Percentiles rank a stretch among this genome's conserved stretches.
phyloP scores from a whole-genome alignment of 257 asterid species.

The Ilex asprella region DNA sequence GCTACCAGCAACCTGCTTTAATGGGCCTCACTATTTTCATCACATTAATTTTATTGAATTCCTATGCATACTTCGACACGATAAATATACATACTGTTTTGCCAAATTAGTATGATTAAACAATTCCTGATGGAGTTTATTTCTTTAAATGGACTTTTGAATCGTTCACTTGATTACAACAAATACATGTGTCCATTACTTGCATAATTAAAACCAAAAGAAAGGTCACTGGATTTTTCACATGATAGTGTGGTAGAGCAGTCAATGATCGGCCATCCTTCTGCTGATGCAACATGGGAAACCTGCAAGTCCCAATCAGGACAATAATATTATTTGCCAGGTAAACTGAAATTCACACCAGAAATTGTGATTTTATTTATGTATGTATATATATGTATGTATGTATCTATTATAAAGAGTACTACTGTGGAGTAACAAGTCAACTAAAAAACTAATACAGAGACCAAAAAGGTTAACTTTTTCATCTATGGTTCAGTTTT shows the following conservation, averaged over 20 bases:
- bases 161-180: neutral
- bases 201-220: neutral
- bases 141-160: neutral
- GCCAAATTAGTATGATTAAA: too few species aligned
- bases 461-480: neutral
- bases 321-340: neutral
- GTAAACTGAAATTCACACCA: neutral
- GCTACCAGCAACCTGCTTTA: too few species aligned
- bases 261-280: slow-evolving; percentile 70
- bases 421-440: neutral
- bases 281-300: slow-evolving; percentile 58
- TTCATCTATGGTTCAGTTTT: neutral
- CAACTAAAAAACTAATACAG: neutral
- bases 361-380: neutral
- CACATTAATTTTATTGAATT: neutral
- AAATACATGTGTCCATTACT: neutral
- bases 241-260: slow-evolving; percentile 53
- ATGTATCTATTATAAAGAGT: neutral
- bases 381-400: neutral
- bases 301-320: slow-evolving; percentile 38
- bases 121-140: neutral
- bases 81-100: neutral
- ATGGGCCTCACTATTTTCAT: too few species aligned
- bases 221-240: slow-evolving; percentile 27
- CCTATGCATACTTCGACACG: neutral